These are phyloP conservation scores for Diaporthe sp. DNA, from an alignment of 2,329 filamentous ascomycete species.

Conservation along the genomic window DNA sequence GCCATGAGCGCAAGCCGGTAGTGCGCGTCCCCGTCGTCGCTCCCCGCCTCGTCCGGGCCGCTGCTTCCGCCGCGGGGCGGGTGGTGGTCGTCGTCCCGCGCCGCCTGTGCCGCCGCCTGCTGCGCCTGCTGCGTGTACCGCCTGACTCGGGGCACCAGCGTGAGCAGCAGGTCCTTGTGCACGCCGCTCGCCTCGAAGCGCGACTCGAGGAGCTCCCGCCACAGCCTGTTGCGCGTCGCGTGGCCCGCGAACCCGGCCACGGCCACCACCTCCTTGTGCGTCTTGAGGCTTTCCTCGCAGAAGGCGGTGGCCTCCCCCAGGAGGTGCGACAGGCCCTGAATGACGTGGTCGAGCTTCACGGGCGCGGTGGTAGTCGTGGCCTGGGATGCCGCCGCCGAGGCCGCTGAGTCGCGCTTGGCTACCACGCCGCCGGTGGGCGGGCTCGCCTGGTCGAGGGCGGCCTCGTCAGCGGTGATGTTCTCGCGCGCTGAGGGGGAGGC, in stretches of 20 bases:
- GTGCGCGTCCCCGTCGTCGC: not conserved
- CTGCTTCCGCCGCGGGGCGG: not conserved
- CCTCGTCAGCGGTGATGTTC: slow-evolving; percentile 2
- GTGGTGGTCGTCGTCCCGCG: too few relatives aligned
- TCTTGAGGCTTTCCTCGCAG: slow-evolving; percentile 43
- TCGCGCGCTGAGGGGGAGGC: not conserved
- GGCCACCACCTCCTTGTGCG: slow-evolving; percentile 55
- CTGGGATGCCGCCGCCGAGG: not conserved
- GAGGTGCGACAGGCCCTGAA: slow-evolving; percentile 29
- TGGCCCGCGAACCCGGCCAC: slow-evolving; percentile 48
- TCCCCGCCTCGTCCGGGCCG: not conserved
- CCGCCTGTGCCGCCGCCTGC: slow-evolving; percentile 15
- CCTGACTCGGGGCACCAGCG: not conserved
- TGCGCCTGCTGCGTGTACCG: slow-evolving; percentile 19
- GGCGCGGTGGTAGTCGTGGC: not conserved
- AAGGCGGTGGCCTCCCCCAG: slow-evolving; percentile 34
- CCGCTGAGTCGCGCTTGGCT: slow-evolving; percentile 3
- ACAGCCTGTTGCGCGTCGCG: slow-evolving; percentile 37
- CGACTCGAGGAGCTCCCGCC: slow-evolving; percentile 35
- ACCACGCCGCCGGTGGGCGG: not conserved
- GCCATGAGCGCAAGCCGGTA: slow-evolving; percentile 4
- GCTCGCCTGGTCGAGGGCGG: not conserved
- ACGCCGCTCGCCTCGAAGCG: slow-evolving; percentile 24
- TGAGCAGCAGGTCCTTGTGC: slow-evolving; percentile 31
- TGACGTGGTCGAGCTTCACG: slow-evolving; percentile 14